Conservation (phyloP, 495 filamentous ascomycete species). For the Alectoria sarmentosa region DNA sequence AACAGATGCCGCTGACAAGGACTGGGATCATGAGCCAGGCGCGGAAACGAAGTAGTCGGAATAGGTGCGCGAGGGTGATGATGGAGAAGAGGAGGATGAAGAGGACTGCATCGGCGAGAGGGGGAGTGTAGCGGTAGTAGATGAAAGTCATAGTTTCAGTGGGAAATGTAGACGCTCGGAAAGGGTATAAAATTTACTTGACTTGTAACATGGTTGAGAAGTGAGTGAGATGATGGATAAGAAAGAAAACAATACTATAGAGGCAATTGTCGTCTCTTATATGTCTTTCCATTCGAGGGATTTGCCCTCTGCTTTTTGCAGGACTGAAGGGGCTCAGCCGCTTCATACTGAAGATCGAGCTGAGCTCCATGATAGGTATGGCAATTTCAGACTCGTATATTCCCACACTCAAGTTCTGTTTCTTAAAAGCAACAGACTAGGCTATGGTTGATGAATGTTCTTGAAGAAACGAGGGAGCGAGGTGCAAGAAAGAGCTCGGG, state of each 20-base stretch:
- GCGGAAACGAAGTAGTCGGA: constrained; percentile 39
- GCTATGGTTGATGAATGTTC: no score
- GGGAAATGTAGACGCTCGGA: neutral
- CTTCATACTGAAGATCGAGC: no score
- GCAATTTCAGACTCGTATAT: no score
- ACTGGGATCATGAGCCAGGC: constrained; percentile 58
- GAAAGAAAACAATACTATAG: neutral
- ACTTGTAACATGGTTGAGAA: neutral
- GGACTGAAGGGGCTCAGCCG: no score
- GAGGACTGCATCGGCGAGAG: constrained; percentile 38
- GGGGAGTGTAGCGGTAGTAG: constrained; percentile 38
- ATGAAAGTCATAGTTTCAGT: constrained; percentile 3
- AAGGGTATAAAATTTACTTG: neutral
- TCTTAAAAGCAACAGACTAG: no score
- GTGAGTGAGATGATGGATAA: neutral
- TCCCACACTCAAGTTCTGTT: no score
- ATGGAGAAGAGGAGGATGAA: constrained; percentile 45
- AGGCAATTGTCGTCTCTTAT: no score
- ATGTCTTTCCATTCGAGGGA: no score
- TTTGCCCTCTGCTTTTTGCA: no score
- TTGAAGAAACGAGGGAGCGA: no score
- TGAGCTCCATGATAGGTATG: no score
- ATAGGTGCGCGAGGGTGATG: constrained; percentile 39
- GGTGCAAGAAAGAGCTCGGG: no score
- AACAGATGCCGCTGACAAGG: constrained; percentile 42